A percentile compares a stretch with the other conserved stretches of the same genome.
Conservation (phyloP, 441 rosid species). For the Francoa sonchifolia region DNA sequence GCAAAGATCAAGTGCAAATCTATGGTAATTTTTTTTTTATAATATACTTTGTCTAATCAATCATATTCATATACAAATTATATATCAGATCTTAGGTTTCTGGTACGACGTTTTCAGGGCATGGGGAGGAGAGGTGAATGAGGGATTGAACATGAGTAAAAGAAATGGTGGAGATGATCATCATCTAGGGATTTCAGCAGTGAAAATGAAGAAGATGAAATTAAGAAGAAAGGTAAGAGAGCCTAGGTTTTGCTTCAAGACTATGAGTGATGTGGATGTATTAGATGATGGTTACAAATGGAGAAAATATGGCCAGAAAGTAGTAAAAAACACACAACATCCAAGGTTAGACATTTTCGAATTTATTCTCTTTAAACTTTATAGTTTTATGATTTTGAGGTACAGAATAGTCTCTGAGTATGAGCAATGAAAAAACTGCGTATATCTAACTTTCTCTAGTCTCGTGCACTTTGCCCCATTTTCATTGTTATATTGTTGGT, state of each 20-base stretch:
- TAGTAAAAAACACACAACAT: slow-evolving; percentile 92
- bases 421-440: too few species aligned
- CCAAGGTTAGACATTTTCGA: slow-evolving; percentile 69
- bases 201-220: slow-evolving; percentile 73
- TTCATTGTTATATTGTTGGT: too few species aligned
- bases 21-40: slow-evolving; percentile 33
- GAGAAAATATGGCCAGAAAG: slow-evolving; percentile 99
- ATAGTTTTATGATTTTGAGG: too few species aligned
- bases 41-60: not conserved
- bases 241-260: slow-evolving; percentile 95
- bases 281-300: slow-evolving; percentile 94
- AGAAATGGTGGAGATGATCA: slow-evolving; percentile 16
- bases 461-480: too few species aligned
- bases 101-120: slow-evolving; percentile 26
- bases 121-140: slow-evolving; percentile 32
- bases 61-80: too few species aligned
- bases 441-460: too few species aligned
- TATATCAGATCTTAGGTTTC: too few species aligned
- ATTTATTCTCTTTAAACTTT: too few species aligned
- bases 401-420: too few species aligned
- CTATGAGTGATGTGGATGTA: slow-evolving; percentile 87
- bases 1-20: slow-evolving; percentile 33
- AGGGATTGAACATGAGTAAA: slow-evolving; percentile 7
- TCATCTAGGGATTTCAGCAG: slow-evolving; percentile 37
- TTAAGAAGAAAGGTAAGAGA: slow-evolving; percentile 85